Evolutionary conservation across 2,329 filamentous ascomycete species (phyloP).

Genomic region (Fusarium dlaminii): DNA sequence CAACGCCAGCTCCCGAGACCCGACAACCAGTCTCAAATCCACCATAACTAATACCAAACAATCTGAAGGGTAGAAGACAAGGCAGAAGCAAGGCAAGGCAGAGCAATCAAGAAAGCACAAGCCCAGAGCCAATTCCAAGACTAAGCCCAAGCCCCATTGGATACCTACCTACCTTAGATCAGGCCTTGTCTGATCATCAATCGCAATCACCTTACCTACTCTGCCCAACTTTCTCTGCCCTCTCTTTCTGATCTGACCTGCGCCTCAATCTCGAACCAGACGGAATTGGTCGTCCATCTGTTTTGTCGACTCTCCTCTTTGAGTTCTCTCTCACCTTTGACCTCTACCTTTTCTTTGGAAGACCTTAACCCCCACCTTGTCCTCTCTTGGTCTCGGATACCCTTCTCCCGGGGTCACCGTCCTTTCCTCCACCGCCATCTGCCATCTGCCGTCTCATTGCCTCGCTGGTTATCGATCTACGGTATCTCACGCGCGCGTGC

Average conservation of each 20-base stretch:
- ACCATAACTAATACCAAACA: constrained; percentile 36
- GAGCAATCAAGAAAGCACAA: constrained; percentile 7
- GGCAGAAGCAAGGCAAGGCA: constrained; percentile 9
- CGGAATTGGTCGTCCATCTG: neutral
- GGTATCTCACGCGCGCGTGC: neutral
- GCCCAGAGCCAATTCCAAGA: constrained; percentile 24
- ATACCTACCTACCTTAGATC: neutral
- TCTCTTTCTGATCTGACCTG: neutral
- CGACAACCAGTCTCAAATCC: constrained; percentile 36
- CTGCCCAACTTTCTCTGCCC: neutral
- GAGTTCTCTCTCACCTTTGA: neutral
- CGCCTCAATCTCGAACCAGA: neutral
- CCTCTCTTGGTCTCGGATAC: constrained; percentile 9
- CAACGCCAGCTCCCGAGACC: constrained; percentile 26
- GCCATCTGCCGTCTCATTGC: constrained; percentile 22
- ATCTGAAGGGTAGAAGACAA: constrained; percentile 15
- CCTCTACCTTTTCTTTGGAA: neutral
- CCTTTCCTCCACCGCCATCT: constrained; percentile 32
- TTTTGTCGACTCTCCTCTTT: neutral
- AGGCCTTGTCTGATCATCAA: constrained; percentile 3
- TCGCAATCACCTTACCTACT: constrained; percentile 9
- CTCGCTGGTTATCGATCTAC: constrained; percentile 30
- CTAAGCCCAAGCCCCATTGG: constrained; percentile 17
- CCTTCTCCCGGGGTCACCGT: constrained; percentile 23
- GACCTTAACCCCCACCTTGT: neutral